Evolutionary conservation across 1,284 basidiomycete genomes (phyloP), one percentile per base, ranked within the genome.

Genomic region (Schizophyllum commune): DNA sequence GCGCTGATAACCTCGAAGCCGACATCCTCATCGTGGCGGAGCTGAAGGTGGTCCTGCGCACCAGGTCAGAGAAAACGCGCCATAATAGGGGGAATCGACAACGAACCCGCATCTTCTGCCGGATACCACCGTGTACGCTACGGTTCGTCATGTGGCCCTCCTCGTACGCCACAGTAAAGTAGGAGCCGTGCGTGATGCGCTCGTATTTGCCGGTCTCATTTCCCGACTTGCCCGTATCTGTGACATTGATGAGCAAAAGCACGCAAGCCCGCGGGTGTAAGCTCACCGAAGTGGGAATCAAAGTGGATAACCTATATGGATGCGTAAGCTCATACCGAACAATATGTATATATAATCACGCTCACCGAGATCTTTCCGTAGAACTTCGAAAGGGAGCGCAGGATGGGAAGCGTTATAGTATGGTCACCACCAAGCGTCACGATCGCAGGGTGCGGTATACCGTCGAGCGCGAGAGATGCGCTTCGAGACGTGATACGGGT

Each of bases 91-190:
- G 19, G 9, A 60, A 17, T 19, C 32, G 57, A 53, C 52, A 52
- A 55, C 51, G 20, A 71, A 83, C 83, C 32, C 65, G 61, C 63
- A 86, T 72, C 66, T 83, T 84, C 72, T 79, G 83, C n/a, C 86
- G 77, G 64, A 88, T 83, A 6, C 85, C 86, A 52, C 82, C 85
- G 66, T 86, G 85, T 17, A 86, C 76, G 65, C 82, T 84, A 51
- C 74, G 79, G 65, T 84, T 84, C 33, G 77, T 73, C 68, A 88
- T 77, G 34, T 88, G 74, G 8, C 81, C 79, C 66, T 89, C 86
- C 65, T 84, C 78, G 22, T 75, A 74, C 0, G 87, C 87, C 55
- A 82, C 67, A 68, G 79, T 77, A 71, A 88, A 88, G 74, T 85
- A 87, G 47, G 83, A 82, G 17, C 85, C 85, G 64, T 87, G 84